phyloP scores from a whole-genome alignment of 2,329 filamentous ascomycete species.

The Lasiodiplodia citricola region DNA sequence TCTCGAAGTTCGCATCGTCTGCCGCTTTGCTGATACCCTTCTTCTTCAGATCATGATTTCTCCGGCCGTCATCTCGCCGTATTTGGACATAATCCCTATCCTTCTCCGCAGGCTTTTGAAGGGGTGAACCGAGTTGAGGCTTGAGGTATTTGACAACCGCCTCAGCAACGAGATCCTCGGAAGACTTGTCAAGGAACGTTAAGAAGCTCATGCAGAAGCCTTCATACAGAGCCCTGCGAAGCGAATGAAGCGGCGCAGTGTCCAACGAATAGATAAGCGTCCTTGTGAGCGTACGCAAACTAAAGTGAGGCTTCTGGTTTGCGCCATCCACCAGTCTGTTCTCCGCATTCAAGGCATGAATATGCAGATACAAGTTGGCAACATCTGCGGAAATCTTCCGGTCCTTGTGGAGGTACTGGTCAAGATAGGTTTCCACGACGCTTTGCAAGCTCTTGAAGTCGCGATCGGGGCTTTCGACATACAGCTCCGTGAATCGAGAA shows the following conservation, averaged over 20 bases:
- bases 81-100: constrained; percentile 74
- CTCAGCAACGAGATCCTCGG: constrained; percentile 78
- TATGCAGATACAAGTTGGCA: constrained; percentile 84
- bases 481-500: constrained; percentile 94
- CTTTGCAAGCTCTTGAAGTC: constrained; percentile 84
- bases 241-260: constrained; percentile 80
- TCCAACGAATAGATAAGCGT: constrained; percentile 87
- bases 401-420: constrained; percentile 60
- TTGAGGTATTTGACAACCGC: constrained; percentile 81
- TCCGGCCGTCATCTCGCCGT: constrained; percentile 19
- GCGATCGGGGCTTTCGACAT: constrained; percentile 87
- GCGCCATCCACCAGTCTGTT: constrained; percentile 92
- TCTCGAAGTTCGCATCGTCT: constrained; percentile 24
- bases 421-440: constrained; percentile 87
- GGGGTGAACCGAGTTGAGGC: constrained; percentile 77
- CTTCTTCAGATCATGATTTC: constrained; percentile 12
- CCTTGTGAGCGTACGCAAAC: constrained; percentile 88
- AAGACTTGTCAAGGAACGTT: constrained; percentile 82
- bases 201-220: constrained; percentile 98
- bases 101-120: constrained; percentile 74
- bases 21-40: constrained; percentile 19
- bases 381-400: constrained; percentile 78
- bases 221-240: constrained; percentile 87
- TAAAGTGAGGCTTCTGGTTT: constrained; percentile 96
- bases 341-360: constrained; percentile 78